Conservation (phyloP, 345 rosid species). For the Excoecaria cochinchinensis region DNA sequence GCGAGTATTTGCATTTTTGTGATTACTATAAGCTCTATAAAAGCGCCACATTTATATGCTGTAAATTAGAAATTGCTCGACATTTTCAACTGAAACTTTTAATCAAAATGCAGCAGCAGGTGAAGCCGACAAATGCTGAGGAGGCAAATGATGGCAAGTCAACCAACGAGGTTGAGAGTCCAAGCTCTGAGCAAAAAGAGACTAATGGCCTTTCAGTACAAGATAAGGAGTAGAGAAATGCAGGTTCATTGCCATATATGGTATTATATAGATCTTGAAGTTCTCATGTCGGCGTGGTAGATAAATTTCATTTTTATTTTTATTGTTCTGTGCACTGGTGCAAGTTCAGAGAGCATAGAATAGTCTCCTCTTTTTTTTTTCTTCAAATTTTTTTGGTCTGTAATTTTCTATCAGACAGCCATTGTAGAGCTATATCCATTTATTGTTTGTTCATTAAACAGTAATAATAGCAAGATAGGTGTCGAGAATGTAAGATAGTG, state of each 20-base stretch:
- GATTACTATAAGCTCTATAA: background rate
- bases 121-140: conserved; percentile 30
- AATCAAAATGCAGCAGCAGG: conserved; percentile 34
- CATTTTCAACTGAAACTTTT: background rate
- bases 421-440: conserved; percentile 30
- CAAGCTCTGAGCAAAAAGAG: conserved; percentile 35
- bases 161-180: conserved; percentile 41
- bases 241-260: conserved; percentile 1
- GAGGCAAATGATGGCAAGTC: conserved; percentile 11
- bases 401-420: conserved; percentile 1
- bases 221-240: conserved; percentile 32
- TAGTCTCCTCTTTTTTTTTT: background rate
- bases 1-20: background rate
- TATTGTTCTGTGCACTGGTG: conserved; percentile 11
- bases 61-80: background rate
- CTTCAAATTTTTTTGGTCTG: background rate
- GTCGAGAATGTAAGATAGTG: conserved; percentile 26
- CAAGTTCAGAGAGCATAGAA: conserved; percentile 12
- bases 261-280: background rate
- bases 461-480: conserved; percentile 23
- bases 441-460: conserved; percentile 37
- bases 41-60: background rate
- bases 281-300: conserved; percentile 16
- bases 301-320: conserved; percentile 1
- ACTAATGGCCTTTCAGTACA: conserved; percentile 31